Conservation (phyloP, 805 yeast species). For the Pichia cephalocereana region DNA sequence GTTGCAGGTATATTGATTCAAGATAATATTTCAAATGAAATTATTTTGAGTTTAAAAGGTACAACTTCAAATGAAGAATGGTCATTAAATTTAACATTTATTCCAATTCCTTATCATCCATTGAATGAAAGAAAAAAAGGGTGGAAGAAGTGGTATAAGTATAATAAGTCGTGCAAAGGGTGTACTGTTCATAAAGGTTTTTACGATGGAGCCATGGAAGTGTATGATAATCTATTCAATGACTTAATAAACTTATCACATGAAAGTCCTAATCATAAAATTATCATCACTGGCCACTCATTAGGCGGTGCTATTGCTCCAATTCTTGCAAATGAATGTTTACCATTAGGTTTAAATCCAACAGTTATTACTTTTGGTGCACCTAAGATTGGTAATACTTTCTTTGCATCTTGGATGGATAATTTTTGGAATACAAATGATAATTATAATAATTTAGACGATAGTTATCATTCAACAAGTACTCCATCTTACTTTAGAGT, state of each 20-base stretch:
- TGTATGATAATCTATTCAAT: constrained; percentile 30
- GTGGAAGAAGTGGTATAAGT: constrained; percentile 8
- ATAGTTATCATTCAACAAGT: constrained; percentile 1
- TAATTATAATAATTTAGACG: neutral
- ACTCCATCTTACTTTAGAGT: constrained; percentile 43
- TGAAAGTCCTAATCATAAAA: constrained; percentile 36
- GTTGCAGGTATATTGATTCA: constrained; percentile 50
- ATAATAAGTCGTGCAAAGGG: constrained; percentile 30
- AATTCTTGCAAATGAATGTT: constrained; percentile 54
- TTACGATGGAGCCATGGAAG: constrained; percentile 34
- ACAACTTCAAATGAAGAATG: constrained; percentile 54
- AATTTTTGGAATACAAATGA: constrained; percentile 30
- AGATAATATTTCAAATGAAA: constrained; percentile 34
- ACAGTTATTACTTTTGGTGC: constrained; percentile 51
- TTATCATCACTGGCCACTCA: constrained; percentile 64
- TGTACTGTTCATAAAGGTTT: constrained; percentile 65
- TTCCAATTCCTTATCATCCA: constrained; percentile 34
- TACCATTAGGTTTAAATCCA: constrained; percentile 44
- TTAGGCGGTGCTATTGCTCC: constrained; percentile 57
- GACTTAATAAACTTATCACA: constrained; percentile 27
- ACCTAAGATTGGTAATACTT: constrained; percentile 53
- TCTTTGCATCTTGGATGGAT: constrained; percentile 45
- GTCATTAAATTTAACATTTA: constrained; percentile 45
- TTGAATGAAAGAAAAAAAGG: constrained; percentile 10
- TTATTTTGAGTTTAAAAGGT: constrained; percentile 54